Base-by-base conservation (phyloP, 2,329 filamentous ascomycete genomes). In the Podosphaera xanthii region DNA sequence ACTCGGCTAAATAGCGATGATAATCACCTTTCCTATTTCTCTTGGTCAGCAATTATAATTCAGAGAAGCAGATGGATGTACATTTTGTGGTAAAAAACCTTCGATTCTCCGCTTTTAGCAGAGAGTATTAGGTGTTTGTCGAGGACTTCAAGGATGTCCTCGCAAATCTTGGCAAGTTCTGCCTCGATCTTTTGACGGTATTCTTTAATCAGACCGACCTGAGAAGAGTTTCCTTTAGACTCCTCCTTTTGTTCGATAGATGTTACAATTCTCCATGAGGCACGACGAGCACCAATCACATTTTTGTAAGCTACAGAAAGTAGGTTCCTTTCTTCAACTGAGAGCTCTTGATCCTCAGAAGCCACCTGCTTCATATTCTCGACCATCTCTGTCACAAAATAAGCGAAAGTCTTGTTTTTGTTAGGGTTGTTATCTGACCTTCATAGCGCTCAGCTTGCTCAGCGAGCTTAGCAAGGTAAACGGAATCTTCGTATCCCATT, bases 61-160 rank as follows among this genome's bases (percentile, higher is more conserved):
- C 40, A 12, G 40, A 44, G n/a, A 14, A 14, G 10, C n/a, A 44
- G n/a, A 14, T 12, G 61, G 65, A 79, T 87, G 69, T 77, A 96
- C 91, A 97, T 97, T 84, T 97, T 97, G 85, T 96, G 90, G 80
- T 97, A 97, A 76, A 97, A 97, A 72, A 97, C 91, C 84, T 96
- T 97, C 74, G 89, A 95, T 81, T 97, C 91, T 77, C 91, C 91
- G 66, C 87, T 86, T 76, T 92, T 86, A 71, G 91, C 91, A 76
- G 92, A 91, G 74, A 90, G 90, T 72, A 97, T 97, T 70, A 97
- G 80, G 72, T 83, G 84, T 71, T 95, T 79, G 73, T 96, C 90
- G 66, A 97, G 80, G 68, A 97, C 91, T 69, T 95, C 85, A 67
- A 97, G 85, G 67, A 96, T 88, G 77, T 97, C 91, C 77, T 96